Evolutionary conservation across 83 land plant species (phyloP).

Genomic region (Thuja plicata): DNA sequence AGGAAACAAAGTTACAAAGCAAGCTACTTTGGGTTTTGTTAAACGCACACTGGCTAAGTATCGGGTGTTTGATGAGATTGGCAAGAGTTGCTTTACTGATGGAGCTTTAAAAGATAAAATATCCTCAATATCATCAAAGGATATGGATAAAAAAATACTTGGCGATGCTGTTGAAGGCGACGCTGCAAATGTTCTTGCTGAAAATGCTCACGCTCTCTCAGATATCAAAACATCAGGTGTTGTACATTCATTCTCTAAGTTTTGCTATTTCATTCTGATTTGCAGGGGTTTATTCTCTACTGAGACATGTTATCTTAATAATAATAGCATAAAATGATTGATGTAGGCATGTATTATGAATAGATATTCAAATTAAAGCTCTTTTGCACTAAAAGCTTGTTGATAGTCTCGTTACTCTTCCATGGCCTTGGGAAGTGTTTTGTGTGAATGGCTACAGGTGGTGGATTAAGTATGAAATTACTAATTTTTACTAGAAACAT

Average conservation of each 20-base stretch:
- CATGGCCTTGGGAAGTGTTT: background rate
- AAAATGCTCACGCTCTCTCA: constrained; percentile 13
- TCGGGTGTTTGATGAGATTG: constrained; percentile 49
- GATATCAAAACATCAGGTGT: constrained; percentile 35
- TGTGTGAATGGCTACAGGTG: background rate
- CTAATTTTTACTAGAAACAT: background rate
- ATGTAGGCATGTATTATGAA: background rate
- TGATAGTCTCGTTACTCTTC: background rate
- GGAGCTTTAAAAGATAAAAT: constrained; percentile 38
- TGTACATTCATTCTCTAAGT: background rate
- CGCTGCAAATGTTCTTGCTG: constrained; percentile 14
- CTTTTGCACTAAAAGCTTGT: background rate
- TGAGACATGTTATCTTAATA: background rate
- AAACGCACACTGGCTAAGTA: constrained; percentile 61
- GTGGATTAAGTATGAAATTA: background rate
- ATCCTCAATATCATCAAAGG: constrained; percentile 19
- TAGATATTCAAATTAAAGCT: background rate
- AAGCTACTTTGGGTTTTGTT: constrained; percentile 78
- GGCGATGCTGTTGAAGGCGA: constrained; percentile 8
- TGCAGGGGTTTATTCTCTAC: background rate
- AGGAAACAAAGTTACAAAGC: constrained; percentile 64
- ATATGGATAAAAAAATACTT: constrained; percentile 20
- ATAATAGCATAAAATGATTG: background rate
- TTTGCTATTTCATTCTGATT: background rate
- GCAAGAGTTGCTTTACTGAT: constrained; percentile 69